phyloP scores from a whole-genome alignment of 2,329 filamentous ascomycete genomes.

The Pyricularia sp. region DNA sequence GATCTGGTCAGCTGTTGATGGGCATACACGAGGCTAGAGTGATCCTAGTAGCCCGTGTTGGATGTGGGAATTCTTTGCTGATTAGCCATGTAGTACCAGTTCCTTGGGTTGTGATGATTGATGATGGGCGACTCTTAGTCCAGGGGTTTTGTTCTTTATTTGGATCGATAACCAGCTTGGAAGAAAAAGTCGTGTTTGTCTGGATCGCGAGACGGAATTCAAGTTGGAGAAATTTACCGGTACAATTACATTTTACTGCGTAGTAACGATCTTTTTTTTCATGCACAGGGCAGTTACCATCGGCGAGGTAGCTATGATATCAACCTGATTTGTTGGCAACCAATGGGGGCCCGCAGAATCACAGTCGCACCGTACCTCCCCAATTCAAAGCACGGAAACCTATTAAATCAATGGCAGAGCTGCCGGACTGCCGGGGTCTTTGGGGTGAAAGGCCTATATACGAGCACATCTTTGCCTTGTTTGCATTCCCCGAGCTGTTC shows the following conservation, averaged over 20 bases:
- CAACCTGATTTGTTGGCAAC: conserved; percentile 1
- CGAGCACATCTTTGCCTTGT: background rate
- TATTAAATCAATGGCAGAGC: background rate
- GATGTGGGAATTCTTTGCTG: background rate
- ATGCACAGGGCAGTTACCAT: background rate
- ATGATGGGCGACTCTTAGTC: background rate
- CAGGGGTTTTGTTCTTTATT: background rate
- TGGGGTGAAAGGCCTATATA: background rate
- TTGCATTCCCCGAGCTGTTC: background rate
- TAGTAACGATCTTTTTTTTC: background rate
- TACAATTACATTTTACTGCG: background rate
- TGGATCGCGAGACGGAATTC: background rate
- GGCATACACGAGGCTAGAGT: background rate
- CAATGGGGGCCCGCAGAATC: background rate
- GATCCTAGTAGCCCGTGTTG: background rate
- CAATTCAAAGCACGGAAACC: background rate
- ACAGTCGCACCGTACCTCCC: background rate
- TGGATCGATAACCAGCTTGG: background rate
- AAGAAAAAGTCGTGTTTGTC: background rate
- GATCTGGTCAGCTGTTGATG: background rate
- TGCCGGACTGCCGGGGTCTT: background rate
- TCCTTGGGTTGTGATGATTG: background rate
- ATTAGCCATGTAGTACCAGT: background rate
- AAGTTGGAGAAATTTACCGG: background rate
- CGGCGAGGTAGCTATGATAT: conserved; percentile 1